Percentiles rank a stretch among this genome's conserved stretches.
These are phyloP conservation scores for Phialocephala sp. DNA, from an alignment of 2,329 filamentous ascomycete genomes.

Conservation along the genomic window DNA sequence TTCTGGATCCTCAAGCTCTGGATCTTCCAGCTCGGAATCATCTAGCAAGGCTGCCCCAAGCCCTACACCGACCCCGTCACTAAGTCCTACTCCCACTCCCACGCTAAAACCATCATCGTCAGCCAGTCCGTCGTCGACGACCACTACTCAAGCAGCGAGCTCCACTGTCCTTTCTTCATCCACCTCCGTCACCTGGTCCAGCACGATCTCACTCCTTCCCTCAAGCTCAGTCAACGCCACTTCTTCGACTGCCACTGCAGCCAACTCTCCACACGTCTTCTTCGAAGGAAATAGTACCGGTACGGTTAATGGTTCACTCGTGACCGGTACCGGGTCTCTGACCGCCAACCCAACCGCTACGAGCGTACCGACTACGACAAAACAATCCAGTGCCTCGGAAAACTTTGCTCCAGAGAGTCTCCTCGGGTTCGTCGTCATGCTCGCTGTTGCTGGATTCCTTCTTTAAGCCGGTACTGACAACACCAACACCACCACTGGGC, in stretches of 20 bases:
- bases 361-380: constrained; percentile 20
- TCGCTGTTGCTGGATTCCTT: constrained; percentile 33
- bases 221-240: constrained; percentile 27
- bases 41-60: constrained; percentile 26
- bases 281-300: constrained; percentile 35
- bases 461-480: constrained; percentile 26
- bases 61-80: constrained; percentile 34
- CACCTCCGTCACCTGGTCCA: constrained; percentile 20
- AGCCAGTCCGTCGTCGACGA: constrained; percentile 19
- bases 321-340: constrained; percentile 12
- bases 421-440: constrained; percentile 28
- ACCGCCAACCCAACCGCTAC: background rate
- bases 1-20: constrained; percentile 19
- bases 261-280: constrained; percentile 35
- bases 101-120: constrained; percentile 22
- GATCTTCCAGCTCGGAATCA: constrained; percentile 9
- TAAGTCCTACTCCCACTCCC: constrained; percentile 34
- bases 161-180: constrained; percentile 23
- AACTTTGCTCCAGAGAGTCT: constrained; percentile 29
- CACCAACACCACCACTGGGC: background rate
- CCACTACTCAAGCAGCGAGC: constrained; percentile 16
- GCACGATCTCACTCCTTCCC: constrained; percentile 18
- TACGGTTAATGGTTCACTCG: constrained; percentile 4
- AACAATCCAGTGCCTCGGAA: constrained; percentile 31
- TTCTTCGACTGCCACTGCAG: constrained; percentile 22